A percentile compares a stretch with the other conserved stretches of the same genome.
Conservation (phyloP, 2,329 filamentous ascomycete species). For the Aspergillus caelatus region DNA sequence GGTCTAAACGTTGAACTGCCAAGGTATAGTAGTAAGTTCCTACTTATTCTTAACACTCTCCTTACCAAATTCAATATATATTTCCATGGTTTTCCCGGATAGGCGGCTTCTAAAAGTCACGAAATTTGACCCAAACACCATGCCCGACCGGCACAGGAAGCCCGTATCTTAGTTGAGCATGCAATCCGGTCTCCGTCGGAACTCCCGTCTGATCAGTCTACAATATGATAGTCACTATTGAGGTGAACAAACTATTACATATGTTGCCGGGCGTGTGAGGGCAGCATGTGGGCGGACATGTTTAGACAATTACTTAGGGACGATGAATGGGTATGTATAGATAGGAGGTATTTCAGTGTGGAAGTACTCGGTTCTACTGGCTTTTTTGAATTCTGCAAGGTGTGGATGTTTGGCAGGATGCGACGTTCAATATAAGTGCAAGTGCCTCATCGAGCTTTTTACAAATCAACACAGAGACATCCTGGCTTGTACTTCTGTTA, state of each 20-base stretch:
- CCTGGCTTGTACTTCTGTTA: background rate
- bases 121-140: background rate
- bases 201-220: background rate
- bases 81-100: background rate
- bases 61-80: background rate
- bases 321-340: background rate
- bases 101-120: background rate
- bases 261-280: background rate
- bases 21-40: background rate
- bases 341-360: background rate
- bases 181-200: slow-evolving; percentile 2
- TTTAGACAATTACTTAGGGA: background rate
- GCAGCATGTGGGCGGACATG: too few relatives aligned
- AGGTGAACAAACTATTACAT: background rate
- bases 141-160: background rate
- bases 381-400: background rate
- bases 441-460: background rate
- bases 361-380: background rate
- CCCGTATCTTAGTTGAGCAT: background rate
- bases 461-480: background rate
- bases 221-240: background rate
- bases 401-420: background rate
- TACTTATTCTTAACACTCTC: background rate
- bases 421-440: background rate
- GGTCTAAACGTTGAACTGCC: background rate